Conservation (phyloP, 805 yeast genomes). For the Metschnikowia peoriensis region DNA sequence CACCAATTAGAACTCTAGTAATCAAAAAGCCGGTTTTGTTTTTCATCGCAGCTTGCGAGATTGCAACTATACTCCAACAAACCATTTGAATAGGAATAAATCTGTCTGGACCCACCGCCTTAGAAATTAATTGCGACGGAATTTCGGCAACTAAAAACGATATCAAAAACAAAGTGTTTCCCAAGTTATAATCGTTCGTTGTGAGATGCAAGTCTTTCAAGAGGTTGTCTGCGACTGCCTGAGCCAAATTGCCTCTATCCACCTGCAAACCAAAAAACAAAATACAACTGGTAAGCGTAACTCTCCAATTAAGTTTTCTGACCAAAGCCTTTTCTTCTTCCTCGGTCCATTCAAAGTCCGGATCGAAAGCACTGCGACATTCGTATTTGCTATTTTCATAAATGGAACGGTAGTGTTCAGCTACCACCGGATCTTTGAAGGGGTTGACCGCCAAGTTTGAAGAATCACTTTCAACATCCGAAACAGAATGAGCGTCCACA, state of each 20-base stretch:
- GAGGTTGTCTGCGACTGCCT: conserved; percentile 58
- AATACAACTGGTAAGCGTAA: conserved; percentile 56
- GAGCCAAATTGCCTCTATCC: conserved; percentile 56
- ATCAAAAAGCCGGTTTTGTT: conserved; percentile 43
- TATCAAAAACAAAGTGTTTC: conserved; percentile 52
- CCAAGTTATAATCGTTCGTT: conserved; percentile 58
- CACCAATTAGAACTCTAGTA: conserved; percentile 52
- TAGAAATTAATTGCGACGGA: conserved; percentile 66
- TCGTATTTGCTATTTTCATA: conserved; percentile 54
- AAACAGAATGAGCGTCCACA: conserved; percentile 27
- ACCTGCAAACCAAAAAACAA: conserved; percentile 59
- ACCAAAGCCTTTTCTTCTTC: conserved; percentile 50
- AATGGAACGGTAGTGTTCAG: conserved; percentile 42
- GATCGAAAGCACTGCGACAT: conserved; percentile 55
- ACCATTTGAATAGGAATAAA: conserved; percentile 61
- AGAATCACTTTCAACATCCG: conserved; percentile 14
- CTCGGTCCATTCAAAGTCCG: conserved; percentile 52
- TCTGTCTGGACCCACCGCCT: conserved; percentile 58
- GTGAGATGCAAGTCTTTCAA: conserved; percentile 50
- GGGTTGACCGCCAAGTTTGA: conserved; percentile 9
- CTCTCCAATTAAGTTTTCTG: conserved; percentile 55
- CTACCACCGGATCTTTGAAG: conserved; percentile 46
- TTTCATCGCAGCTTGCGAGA: conserved; percentile 47
- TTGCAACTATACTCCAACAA: conserved; percentile 58
- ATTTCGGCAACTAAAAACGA: conserved; percentile 57